A percentile compares a stretch with the other conserved stretches of the same genome.
phyloP scores from a whole-genome alignment of 345 rosid species.

The Melaleuca quinquenervia region DNA sequence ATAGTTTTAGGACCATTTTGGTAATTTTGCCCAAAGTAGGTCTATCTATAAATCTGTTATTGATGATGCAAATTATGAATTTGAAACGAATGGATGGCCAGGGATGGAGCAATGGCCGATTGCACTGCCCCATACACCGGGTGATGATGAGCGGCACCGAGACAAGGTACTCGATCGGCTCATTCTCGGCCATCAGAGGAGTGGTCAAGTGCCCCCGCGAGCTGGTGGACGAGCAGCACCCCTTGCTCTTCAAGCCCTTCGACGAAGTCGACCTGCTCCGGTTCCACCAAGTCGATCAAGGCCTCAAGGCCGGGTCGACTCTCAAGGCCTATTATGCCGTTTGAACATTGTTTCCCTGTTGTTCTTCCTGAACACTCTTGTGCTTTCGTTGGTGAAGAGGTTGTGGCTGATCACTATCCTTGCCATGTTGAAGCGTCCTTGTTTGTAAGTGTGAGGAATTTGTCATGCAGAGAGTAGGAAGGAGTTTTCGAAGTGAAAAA shows the following conservation, averaged over 20 bases:
- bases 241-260: slow-evolving; percentile 21
- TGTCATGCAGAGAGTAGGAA: not conserved
- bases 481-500: not conserved
- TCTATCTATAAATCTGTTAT: no score
- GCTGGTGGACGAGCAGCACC: slow-evolving; percentile 17
- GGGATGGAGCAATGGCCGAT: slow-evolving; percentile 8
- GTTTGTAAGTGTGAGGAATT: not conserved
- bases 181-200: slow-evolving; percentile 10
- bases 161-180: slow-evolving; percentile 12
- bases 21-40: no score
- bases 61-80: not conserved
- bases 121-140: not conserved
- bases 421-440: not conserved
- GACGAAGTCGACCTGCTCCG: slow-evolving; percentile 4
- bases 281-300: not conserved
- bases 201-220: slow-evolving; percentile 10
- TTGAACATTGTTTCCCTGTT: not conserved
- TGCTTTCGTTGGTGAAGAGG: not conserved
- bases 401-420: not conserved
- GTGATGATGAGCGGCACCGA: not conserved
- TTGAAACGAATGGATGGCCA: not conserved
- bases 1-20: no score
- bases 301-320: not conserved
- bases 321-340: slow-evolving; percentile 8
- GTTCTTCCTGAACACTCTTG: not conserved